phyloP scores from a whole-genome alignment of 371 early-diverging fungal species.

The Mucor circinelloides region DNA sequence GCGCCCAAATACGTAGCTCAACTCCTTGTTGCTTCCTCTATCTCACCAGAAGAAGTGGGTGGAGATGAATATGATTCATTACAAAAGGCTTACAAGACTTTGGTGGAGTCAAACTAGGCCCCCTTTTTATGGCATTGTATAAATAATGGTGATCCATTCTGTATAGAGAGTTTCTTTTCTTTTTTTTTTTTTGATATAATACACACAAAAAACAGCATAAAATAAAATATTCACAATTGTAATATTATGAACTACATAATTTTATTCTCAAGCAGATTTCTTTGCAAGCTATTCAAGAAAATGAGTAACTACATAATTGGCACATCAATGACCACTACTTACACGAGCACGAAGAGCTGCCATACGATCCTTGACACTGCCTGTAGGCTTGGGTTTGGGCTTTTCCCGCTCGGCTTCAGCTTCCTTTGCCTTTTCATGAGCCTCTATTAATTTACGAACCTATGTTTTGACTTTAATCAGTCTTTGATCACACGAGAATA shows the following conservation, averaged over 20 bases:
- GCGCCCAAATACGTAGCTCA: conserved; percentile 71
- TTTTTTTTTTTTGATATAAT: neutral
- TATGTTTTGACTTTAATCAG: neutral
- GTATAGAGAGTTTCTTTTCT: neutral
- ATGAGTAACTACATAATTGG: neutral
- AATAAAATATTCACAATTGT: conserved; percentile 6
- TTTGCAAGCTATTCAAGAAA: conserved; percentile 12
- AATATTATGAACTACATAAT: neutral
- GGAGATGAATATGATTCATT: conserved; percentile 17
- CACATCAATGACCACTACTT: conserved; percentile 9
- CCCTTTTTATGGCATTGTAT: neutral
- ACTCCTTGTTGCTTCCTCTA: conserved; percentile 10
- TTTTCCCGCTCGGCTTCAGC: conserved; percentile 17
- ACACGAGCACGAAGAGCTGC: conserved; percentile 43
- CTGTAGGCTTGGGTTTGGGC: conserved; percentile 27
- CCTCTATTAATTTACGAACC: conserved; percentile 29
- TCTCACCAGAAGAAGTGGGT: conserved; percentile 19
- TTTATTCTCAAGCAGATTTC: conserved; percentile 1
- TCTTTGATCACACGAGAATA: too few relatives aligned
- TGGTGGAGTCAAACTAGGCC: neutral
- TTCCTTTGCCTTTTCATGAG: conserved; percentile 32
- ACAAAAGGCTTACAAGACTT: conserved; percentile 17
- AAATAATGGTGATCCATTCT: conserved; percentile 3
- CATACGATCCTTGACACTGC: conserved; percentile 39
- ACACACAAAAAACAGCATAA: neutral